Base-by-base conservation (phyloP, 1,284 basidiomycete species). In the Flammula alnicola region DNA sequence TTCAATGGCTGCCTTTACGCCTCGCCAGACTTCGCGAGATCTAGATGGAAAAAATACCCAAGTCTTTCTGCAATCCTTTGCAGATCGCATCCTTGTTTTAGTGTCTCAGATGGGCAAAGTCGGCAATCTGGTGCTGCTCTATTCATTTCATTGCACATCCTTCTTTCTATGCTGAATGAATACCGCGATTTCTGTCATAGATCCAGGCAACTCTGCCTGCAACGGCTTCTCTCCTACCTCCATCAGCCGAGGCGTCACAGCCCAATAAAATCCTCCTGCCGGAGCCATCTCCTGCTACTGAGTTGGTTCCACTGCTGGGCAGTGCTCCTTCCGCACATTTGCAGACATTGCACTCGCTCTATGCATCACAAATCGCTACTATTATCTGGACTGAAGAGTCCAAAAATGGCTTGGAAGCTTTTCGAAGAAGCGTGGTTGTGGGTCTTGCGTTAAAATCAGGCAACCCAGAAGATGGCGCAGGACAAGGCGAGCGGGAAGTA, bases 71-170 rank as follows among this genome's bases (percentile, higher is more conserved):
- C 91, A 95, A 61, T 72, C 74, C 0, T 96, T 84, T 64, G 80
- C 81, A 43, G 94, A 97, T 69, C 79, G 91, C 30, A 73, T 85
- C 7, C 71, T 97, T 16, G 83, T 96, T 14, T 73, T 95, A 22
- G 76, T 97, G 44, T 93, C 93, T 1, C 95, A 96, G 69, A 61
- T 91, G 45, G 91, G 90, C 23, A 94, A 93, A 80, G 84, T 95
- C 10, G 94, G 93, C 47, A 86, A 80, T 63, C 64, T 97, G 71
- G 91, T 95, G 64, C 63, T 73, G 71, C 30, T 26, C 25, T 47
- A 41, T 45, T 54, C 37, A 32, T 41, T 43, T 27, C 27, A 50
- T 16, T 35, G n/a, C 31, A 16, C 31, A 25, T 29, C 22, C 47
- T 35, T 30, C n/a, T 8, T 29, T 23, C 33, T 25, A 33, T 49